Conservation (phyloP, 1,139 yeast species). For the Yamadazyma oceani region DNA sequence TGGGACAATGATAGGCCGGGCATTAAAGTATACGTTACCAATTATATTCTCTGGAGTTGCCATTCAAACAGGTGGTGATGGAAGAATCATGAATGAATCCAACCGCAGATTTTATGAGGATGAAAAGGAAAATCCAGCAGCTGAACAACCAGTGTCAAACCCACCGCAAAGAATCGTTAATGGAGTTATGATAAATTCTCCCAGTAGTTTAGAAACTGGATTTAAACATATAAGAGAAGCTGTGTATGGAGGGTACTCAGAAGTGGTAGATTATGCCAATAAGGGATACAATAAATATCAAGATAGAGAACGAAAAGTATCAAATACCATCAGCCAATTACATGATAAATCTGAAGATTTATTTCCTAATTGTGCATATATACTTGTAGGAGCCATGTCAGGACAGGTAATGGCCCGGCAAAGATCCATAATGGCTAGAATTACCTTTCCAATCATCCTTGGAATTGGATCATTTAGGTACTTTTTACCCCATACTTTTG, state of each 20-base stretch:
- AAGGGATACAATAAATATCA: slow-evolving; percentile 51
- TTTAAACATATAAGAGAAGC: slow-evolving; percentile 50
- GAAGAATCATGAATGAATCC: not conserved
- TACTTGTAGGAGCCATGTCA: slow-evolving; percentile 71
- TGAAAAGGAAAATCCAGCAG: slow-evolving; percentile 64
- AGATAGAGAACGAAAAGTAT: slow-evolving; percentile 63
- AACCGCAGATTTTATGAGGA: slow-evolving; percentile 60
- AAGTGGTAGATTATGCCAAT: slow-evolving; percentile 25
- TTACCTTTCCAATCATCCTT: slow-evolving; percentile 60
- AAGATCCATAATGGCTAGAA: slow-evolving; percentile 58
- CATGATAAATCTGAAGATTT: slow-evolving; percentile 74
- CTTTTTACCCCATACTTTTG: slow-evolving; percentile 76
- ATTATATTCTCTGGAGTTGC: not conserved
- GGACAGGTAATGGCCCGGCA: slow-evolving; percentile 83
- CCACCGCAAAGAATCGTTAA: slow-evolving; percentile 47
- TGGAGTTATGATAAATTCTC: slow-evolving; percentile 59
- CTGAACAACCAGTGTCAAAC: slow-evolving; percentile 45
- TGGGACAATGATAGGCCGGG: too few species aligned
- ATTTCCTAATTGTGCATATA: slow-evolving; percentile 72
- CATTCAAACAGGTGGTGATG: not conserved
- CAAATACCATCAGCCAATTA: slow-evolving; percentile 64
- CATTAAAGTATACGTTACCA: not conserved
- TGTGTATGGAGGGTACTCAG: slow-evolving; percentile 17
- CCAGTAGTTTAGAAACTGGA: slow-evolving; percentile 46
- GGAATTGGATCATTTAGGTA: slow-evolving; percentile 72